These are phyloP conservation scores for Wickerhamomyces strasburgensis DNA, from an alignment of 805 yeast species.

Conservation along the genomic window DNA sequence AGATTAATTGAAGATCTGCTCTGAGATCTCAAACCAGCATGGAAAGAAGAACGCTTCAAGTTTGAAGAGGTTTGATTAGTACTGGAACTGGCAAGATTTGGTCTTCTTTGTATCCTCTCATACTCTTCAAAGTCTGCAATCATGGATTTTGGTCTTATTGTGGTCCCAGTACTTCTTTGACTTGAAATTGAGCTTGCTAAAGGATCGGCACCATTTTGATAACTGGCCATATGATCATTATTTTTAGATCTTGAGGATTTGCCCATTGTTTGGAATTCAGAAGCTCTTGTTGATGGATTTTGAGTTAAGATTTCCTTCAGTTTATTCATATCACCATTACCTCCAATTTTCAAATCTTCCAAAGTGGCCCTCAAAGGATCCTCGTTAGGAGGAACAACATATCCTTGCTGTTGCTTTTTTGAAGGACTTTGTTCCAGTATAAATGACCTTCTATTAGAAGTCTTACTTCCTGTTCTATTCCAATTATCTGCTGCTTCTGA, in stretches of 20 bases:
- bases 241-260: background rate
- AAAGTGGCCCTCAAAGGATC: conserved; percentile 55
- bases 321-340: conserved; percentile 38
- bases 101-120: conserved; percentile 10
- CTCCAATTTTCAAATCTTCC: conserved; percentile 37
- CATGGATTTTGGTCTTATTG: conserved; percentile 27
- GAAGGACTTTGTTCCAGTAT: conserved; percentile 13
- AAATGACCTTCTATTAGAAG: conserved; percentile 21
- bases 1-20: conserved; percentile 23
- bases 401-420: conserved; percentile 3
- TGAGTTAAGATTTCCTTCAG: conserved; percentile 29
- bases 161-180: conserved; percentile 18
- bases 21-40: conserved; percentile 21
- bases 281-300: conserved; percentile 4
- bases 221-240: background rate
- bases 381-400: conserved; percentile 16
- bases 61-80: no score
- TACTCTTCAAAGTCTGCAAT: conserved; percentile 10
- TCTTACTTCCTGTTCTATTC: conserved; percentile 11
- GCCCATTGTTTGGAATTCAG: background rate
- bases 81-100: no score
- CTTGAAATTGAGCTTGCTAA: conserved; percentile 18
- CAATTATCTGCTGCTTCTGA: conserved; percentile 15
- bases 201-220: no score
- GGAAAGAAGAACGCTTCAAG: conserved; percentile 24